phyloP scores from a whole-genome alignment of 208 protist species.

The Phytomonas sp. region DNA sequence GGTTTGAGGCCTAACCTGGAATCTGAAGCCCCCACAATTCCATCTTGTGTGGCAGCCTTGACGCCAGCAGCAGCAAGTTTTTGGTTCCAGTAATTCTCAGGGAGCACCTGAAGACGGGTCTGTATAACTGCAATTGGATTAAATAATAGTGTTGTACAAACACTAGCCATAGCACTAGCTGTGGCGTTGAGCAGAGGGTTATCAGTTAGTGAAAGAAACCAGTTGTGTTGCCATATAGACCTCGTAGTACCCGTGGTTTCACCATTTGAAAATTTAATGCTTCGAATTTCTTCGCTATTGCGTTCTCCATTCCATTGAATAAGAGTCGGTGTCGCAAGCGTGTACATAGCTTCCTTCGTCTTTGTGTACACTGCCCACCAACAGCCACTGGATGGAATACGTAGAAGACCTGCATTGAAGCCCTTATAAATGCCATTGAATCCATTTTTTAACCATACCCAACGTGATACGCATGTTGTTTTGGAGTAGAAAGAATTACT shows the following conservation, averaged over 20 bases:
- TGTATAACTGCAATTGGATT: slow-evolving; percentile 79
- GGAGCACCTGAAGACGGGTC: slow-evolving; percentile 64
- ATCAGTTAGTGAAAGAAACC: slow-evolving; percentile 69
- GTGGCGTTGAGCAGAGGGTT: slow-evolving; percentile 69
- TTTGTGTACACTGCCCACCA: slow-evolving; percentile 83
- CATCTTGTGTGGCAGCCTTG: background rate
- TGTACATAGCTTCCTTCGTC: slow-evolving; percentile 61
- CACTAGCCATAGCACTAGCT: slow-evolving; percentile 57
- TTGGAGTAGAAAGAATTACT: background rate
- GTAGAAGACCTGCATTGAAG: slow-evolving; percentile 48
- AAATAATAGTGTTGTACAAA: slow-evolving; percentile 58
- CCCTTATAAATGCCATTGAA: slow-evolving; percentile 66
- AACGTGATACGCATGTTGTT: background rate
- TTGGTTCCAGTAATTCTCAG: slow-evolving; percentile 19
- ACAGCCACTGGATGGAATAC: slow-evolving; percentile 64
- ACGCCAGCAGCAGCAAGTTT: background rate
- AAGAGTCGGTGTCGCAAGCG: slow-evolving; percentile 37
- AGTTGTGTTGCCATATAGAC: slow-evolving; percentile 49
- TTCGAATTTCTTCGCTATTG: slow-evolving; percentile 4
- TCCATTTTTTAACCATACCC: slow-evolving; percentile 12
- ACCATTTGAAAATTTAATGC: background rate
- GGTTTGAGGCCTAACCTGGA: background rate
- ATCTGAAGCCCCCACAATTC: background rate
- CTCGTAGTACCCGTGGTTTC: background rate
- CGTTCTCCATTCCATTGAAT: slow-evolving; percentile 33